These are phyloP conservation scores for Pyrrhoderma lamaoense DNA, from an alignment of 1,284 basidiomycete species.

Conservation along the genomic window DNA sequence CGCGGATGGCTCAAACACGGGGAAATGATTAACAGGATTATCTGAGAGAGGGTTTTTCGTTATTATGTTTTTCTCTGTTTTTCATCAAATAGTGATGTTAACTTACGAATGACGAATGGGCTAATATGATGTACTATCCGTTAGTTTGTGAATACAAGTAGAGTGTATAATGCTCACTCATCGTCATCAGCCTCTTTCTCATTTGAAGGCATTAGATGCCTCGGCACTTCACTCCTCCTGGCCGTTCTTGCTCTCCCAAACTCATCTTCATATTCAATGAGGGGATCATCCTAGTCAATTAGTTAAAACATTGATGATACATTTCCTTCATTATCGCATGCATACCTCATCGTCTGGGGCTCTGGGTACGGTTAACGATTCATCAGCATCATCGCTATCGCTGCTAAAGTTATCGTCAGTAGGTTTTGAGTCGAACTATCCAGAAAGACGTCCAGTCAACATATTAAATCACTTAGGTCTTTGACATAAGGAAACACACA, in stretches of 20 bases:
- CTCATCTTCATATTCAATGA: slow-evolving; percentile 82
- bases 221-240: slow-evolving; percentile 70
- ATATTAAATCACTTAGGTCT: neutral
- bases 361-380: slow-evolving; percentile 54
- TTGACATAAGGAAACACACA: slow-evolving; percentile 34
- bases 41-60: slow-evolving; percentile 34
- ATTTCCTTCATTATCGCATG: slow-evolving; percentile 6
- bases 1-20: slow-evolving; percentile 76
- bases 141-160: neutral
- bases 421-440: slow-evolving; percentile 67
- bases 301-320: neutral
- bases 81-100: neutral
- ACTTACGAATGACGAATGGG: slow-evolving; percentile 44
- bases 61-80: neutral
- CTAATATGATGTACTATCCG: slow-evolving; percentile 29
- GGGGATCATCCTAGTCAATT: slow-evolving; percentile 51
- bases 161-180: slow-evolving; percentile 36
- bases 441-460: neutral
- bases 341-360: slow-evolving; percentile 37
- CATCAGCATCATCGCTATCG: slow-evolving; percentile 69
- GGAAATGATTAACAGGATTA: slow-evolving; percentile 75
- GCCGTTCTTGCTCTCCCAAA: slow-evolving; percentile 70
- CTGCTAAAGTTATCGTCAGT: slow-evolving; percentile 46
- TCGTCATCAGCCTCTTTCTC: slow-evolving; percentile 29
- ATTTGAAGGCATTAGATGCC: slow-evolving; percentile 42